phyloP scores from a whole-genome alignment of 768 basidiomycete genomes.

The Cantharellus cinnabarinus region DNA sequence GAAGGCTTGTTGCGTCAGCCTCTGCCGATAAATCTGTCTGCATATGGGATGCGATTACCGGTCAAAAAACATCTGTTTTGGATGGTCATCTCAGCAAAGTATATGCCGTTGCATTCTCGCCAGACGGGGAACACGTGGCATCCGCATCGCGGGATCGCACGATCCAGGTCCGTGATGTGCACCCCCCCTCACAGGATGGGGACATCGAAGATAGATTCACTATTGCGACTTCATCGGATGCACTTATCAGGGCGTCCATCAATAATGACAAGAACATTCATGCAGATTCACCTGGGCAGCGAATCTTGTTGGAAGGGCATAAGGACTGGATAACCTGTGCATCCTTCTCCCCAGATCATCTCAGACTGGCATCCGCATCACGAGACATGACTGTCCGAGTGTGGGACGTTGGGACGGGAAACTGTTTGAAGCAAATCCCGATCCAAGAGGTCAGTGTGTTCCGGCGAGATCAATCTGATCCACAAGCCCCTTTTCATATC shows the following conservation, averaged over 20 bases:
- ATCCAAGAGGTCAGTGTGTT: background rate
- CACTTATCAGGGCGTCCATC: too few species aligned
- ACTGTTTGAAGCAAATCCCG: background rate
- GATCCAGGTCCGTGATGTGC: background rate
- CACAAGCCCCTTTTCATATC: too few species aligned
- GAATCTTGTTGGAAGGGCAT: too few species aligned
- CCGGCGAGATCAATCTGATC: too few species aligned
- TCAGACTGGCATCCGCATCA: too few species aligned
- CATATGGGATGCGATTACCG: background rate
- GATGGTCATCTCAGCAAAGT: background rate
- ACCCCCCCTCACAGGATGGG: too few species aligned
- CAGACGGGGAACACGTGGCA: background rate
- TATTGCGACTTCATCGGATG: too few species aligned
- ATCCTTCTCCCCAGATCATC: too few species aligned
- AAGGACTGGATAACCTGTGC: too few species aligned
- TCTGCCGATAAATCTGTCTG: background rate
- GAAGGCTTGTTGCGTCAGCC: background rate
- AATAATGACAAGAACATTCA: too few species aligned
- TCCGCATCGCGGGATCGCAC: background rate
- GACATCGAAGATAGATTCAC: too few species aligned
- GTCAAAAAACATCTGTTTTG: background rate
- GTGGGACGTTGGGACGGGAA: background rate
- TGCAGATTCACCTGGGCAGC: too few species aligned
- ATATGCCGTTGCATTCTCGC: conserved; percentile 1
- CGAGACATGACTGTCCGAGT: background rate